Percentiles rank a stretch among this genome's conserved stretches.
phyloP scores from a whole-genome alignment of 2,329 filamentous ascomycete genomes.

The Colletotrichum cuscutae region DNA sequence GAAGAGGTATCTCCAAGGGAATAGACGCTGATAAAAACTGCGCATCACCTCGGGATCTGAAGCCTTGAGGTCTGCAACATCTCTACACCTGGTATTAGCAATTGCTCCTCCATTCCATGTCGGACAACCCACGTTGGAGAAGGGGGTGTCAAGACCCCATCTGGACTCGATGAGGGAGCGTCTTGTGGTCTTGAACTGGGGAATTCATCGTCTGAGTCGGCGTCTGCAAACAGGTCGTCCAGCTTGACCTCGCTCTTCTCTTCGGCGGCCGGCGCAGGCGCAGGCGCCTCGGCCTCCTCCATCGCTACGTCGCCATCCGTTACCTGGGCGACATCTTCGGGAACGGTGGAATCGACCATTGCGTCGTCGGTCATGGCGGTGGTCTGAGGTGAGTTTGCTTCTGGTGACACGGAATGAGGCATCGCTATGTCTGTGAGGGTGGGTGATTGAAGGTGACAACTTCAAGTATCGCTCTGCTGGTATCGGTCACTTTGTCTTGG shows the following conservation, averaged over 20 bases:
- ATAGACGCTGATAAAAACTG: slow-evolving; percentile 94
- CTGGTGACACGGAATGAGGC: slow-evolving; percentile 57
- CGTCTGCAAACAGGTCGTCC: slow-evolving; percentile 68
- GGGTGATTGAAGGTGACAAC: not conserved
- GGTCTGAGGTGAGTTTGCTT: slow-evolving; percentile 40
- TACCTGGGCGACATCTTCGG: slow-evolving; percentile 42
- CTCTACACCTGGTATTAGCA: slow-evolving; percentile 39
- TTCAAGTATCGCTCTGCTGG: not conserved
- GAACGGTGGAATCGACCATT: slow-evolving; percentile 45
- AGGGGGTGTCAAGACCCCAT: slow-evolving; percentile 46
- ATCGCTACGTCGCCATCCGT: slow-evolving; percentile 53
- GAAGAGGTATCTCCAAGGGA: slow-evolving; percentile 94
- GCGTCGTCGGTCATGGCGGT: slow-evolving; percentile 44
- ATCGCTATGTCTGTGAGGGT: slow-evolving; percentile 42
- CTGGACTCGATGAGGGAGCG: slow-evolving; percentile 54
- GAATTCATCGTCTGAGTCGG: slow-evolving; percentile 71
- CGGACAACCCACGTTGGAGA: slow-evolving; percentile 53
- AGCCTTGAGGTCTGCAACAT: slow-evolving; percentile 52
- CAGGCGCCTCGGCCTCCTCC: slow-evolving; percentile 46
- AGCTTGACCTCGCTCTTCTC: slow-evolving; percentile 61
- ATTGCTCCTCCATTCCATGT: not conserved
- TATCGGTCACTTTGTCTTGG: not conserved
- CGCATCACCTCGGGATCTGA: slow-evolving; percentile 88
- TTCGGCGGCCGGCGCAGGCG: slow-evolving; percentile 38
- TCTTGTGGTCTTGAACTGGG: slow-evolving; percentile 57